Conservation (phyloP, 257 asterid species). For the Solanum megistacrolobum region DNA sequence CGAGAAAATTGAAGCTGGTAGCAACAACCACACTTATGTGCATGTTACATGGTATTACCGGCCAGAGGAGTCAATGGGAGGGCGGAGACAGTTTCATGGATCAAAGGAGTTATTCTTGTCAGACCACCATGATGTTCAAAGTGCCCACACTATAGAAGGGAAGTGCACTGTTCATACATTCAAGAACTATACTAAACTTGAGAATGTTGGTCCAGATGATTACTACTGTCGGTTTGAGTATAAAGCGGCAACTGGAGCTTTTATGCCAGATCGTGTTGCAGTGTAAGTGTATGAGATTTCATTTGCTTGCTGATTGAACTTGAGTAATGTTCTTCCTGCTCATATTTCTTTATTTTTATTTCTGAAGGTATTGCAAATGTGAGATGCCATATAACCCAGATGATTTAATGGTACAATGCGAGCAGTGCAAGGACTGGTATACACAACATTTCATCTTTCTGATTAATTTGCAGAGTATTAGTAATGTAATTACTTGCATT, state of each 20-base stretch:
- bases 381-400: slow-evolving; percentile 78
- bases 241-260: slow-evolving; percentile 41
- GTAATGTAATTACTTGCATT: background rate
- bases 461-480: background rate
- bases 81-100: slow-evolving; percentile 57
- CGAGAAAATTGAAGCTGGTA: slow-evolving; percentile 48
- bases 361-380: slow-evolving; percentile 65
- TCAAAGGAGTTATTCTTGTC: slow-evolving; percentile 57
- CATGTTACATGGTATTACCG: slow-evolving; percentile 61
- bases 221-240: slow-evolving; percentile 54
- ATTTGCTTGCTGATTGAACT: background rate
- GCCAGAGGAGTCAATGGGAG: slow-evolving; percentile 66
- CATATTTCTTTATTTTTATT: background rate
- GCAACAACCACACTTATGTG: slow-evolving; percentile 26
- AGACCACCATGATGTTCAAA: slow-evolving; percentile 47
- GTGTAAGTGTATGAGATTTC: slow-evolving; percentile 36
- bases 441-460: background rate
- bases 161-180: slow-evolving; percentile 54
- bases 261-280: slow-evolving; percentile 50
- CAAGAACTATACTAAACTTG: slow-evolving; percentile 45
- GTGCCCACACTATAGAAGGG: slow-evolving; percentile 54
- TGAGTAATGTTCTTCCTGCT: background rate
- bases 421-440: slow-evolving; percentile 67
- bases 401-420: slow-evolving; percentile 64
- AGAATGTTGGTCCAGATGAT: slow-evolving; percentile 39